Conservation (phyloP, 148 eudicot genomes). For the Selenicereus undatus region DNA sequence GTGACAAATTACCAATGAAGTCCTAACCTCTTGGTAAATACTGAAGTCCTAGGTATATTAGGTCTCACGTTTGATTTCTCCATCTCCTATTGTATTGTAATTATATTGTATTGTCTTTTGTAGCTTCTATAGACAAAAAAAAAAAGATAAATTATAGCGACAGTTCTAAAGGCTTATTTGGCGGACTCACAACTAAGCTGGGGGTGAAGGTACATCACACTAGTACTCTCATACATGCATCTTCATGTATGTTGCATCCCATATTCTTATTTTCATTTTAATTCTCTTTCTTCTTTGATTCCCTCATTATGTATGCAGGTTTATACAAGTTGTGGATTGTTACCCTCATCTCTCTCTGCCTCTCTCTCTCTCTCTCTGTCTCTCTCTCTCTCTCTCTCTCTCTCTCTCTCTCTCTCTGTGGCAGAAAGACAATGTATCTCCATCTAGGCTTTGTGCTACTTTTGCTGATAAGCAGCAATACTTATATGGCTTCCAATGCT, state of each 20-base stretch:
- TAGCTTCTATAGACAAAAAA: too few relatives aligned
- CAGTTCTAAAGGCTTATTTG: not conserved
- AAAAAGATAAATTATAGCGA: not conserved
- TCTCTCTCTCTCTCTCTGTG: not conserved
- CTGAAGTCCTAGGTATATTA: too few relatives aligned
- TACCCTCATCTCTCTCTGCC: not conserved
- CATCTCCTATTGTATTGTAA: too few relatives aligned
- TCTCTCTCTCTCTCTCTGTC: conserved; percentile 1
- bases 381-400: not conserved
- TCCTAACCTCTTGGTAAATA: too few relatives aligned
- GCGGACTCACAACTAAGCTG: not conserved
- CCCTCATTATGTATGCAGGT: not conserved
- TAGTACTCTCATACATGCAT: not conserved
- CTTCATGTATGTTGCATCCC: not conserved
- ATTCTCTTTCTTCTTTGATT: not conserved
- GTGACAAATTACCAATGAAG: too few relatives aligned
- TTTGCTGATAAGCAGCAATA: not conserved
- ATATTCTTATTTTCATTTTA: not conserved
- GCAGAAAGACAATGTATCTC: not conserved
- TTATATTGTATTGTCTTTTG: too few relatives aligned
- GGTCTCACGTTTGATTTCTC: too few relatives aligned
- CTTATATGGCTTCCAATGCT: not conserved
- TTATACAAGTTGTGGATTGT: not conserved
- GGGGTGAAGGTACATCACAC: not conserved
- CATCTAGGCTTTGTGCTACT: not conserved